Evolutionary conservation across 352 stramenopile genomes (phyloP).

Genomic region (Phytophthora vignae): DNA sequence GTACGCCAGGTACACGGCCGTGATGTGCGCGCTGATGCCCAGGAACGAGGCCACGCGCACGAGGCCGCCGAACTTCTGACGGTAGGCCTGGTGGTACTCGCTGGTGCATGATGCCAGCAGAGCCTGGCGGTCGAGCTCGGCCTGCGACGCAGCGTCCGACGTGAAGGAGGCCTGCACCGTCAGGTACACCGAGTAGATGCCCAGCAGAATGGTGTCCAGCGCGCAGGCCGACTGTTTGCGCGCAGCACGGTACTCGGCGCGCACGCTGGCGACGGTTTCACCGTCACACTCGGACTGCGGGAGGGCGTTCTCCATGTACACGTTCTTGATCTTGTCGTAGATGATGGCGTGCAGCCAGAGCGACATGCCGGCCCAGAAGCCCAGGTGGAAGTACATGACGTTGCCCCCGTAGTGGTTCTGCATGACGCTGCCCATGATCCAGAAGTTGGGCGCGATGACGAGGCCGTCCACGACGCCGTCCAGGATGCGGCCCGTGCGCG

Average conservation of each 20-base stretch:
- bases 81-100: conserved; percentile 70
- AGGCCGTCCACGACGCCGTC: conserved; percentile 81
- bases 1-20: conserved; percentile 76
- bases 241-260: conserved; percentile 68
- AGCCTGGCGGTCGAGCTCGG: conserved; percentile 60
- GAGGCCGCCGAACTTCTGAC: conserved; percentile 60
- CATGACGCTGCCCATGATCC: conserved; percentile 63
- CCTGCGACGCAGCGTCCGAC: conserved; percentile 69
- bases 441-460: conserved; percentile 80
- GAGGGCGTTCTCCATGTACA: conserved; percentile 88
- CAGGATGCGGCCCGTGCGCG: conserved; percentile 81
- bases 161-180: conserved; percentile 70
- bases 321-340: conserved; percentile 91
- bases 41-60: conserved; percentile 84
- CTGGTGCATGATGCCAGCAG: conserved; percentile 71
- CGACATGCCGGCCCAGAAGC: conserved; percentile 68
- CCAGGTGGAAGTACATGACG: conserved; percentile 57
- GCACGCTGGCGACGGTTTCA: conserved; percentile 83
- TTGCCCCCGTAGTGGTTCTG: conserved; percentile 61
- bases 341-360: conserved; percentile 84
- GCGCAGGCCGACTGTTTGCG: conserved; percentile 69
- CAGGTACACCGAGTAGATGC: conserved; percentile 84
- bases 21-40: conserved; percentile 82
- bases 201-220: conserved; percentile 74
- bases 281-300: conserved; percentile 82